These are phyloP conservation scores for Kodamaea leandrae DNA, from an alignment of 805 yeast genomes.

Conservation along the genomic window DNA sequence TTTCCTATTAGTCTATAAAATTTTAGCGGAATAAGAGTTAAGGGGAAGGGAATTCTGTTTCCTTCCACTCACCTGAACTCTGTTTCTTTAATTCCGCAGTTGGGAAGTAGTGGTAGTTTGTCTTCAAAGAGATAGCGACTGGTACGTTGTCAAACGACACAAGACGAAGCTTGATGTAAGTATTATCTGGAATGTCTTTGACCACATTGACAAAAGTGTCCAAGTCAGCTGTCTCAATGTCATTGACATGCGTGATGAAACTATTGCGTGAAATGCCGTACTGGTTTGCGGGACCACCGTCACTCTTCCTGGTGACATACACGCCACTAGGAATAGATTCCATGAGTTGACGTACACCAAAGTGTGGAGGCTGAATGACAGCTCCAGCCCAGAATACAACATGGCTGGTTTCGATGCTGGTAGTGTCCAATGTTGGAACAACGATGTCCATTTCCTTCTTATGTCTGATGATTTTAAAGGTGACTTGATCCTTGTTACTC, in stretches of 20 bases:
- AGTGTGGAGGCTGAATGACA: constrained; percentile 83
- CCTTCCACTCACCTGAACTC: constrained; percentile 41
- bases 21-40: neutral
- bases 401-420: constrained; percentile 57
- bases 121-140: constrained; percentile 78
- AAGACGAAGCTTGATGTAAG: constrained; percentile 76
- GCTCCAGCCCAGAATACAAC: constrained; percentile 84
- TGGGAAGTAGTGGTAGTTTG: constrained; percentile 86
- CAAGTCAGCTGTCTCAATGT: constrained; percentile 64
- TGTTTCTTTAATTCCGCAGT: constrained; percentile 57
- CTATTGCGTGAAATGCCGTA: constrained; percentile 76
- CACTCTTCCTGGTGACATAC: constrained; percentile 70
- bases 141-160: constrained; percentile 87
- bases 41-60: constrained; percentile 13
- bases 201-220: constrained; percentile 65
- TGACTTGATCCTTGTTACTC: constrained; percentile 41
- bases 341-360: constrained; percentile 84
- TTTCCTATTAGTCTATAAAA: neutral
- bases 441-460: constrained; percentile 58
- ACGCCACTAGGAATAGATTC: constrained; percentile 75
- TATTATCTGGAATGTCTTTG: constrained; percentile 69
- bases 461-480: constrained; percentile 68
- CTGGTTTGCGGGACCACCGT: constrained; percentile 85
- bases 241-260: constrained; percentile 88
- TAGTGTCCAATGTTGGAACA: constrained; percentile 65